phyloP scores from a whole-genome alignment of 2,329 filamentous ascomycete species.

The Fusarium palustre region DNA sequence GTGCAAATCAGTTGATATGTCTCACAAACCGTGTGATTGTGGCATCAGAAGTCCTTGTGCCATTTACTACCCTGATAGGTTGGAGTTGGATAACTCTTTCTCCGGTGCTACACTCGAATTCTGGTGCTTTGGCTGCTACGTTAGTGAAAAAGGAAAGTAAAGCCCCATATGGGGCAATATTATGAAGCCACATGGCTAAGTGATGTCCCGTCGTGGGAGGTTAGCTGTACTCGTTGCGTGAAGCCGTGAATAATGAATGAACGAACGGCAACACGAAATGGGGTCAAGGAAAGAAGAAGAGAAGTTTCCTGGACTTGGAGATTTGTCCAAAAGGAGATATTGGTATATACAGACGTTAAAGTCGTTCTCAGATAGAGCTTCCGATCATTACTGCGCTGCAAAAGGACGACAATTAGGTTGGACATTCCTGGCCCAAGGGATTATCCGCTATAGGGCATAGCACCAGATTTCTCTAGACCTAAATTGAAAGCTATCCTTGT shows the following conservation, averaged over 20 bases:
- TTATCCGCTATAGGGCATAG: background rate
- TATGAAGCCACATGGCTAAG: background rate
- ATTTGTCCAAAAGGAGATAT: background rate
- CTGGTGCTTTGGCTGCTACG: background rate
- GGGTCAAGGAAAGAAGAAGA: background rate
- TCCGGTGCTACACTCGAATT: conserved; percentile 1
- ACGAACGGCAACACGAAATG: background rate
- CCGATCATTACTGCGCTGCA: background rate
- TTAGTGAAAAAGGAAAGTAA: background rate
- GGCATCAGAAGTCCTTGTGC: conserved; percentile 14
- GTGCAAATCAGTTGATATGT: accelerated
- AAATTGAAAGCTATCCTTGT: background rate
- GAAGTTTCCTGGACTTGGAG: background rate
- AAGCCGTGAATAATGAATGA: background rate
- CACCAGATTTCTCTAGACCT: background rate
- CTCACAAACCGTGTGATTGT: conserved; percentile 2
- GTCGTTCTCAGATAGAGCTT: background rate
- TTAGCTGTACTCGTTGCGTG: background rate
- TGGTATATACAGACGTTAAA: background rate
- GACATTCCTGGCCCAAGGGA: background rate
- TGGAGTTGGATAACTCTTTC: conserved; percentile 5
- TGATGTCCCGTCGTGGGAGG: background rate
- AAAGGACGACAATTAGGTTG: background rate
- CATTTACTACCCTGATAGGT: conserved; percentile 12
- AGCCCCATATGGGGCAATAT: background rate